Base-by-base conservation (phyloP, 2,329 filamentous ascomycete species). In the Achaetomium macrosporum region DNA sequence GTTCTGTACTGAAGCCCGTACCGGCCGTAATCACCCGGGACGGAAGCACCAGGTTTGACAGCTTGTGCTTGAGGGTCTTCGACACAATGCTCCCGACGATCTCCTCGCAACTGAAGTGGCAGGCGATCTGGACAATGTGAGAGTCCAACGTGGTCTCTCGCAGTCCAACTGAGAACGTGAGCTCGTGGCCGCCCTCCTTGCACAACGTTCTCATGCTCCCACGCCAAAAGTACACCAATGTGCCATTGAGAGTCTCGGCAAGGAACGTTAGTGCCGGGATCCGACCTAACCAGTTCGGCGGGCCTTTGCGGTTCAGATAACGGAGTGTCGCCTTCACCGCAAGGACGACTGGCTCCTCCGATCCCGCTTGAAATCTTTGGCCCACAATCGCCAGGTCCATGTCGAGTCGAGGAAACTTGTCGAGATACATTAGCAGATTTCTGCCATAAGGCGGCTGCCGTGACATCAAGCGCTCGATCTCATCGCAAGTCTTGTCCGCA, bases 391-490 rank as follows among this genome's bases (percentile, higher is more conserved):
- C 68, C 33, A 71, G 64, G 12, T 67, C 62, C 35, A 83, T 56
- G 1, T 62, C 70, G 16, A 84, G 63, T 3, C 68, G 66, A 12
- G 93, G 93, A 61, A 96, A 97, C 0, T 76, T 75, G 1, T 77
- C 78, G 10, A 93, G 69, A 17, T 75, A 73, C 12, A 82, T 79
- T 13, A 87, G 71, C 40, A 95, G 65, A 40, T 84, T 85, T 42
- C 80, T 77, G 0, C 92, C 93, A 64, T 87, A 96, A 0, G 92
- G 90, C 0, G 90, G 88, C 59, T 95, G 90, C 50, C 86, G 85
- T 57, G 83, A 85, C 43, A 95, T 68, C 20, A 90, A 71, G 44
- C 83, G 78, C 62, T 97, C 92, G 47, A 99, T 88, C 25, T 82
- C 78, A 49, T 83, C 79, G 25, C 85, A 75, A 35, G 92, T 85